Conservation (phyloP, 805 yeast species). For the Yarrowia sp. region DNA sequence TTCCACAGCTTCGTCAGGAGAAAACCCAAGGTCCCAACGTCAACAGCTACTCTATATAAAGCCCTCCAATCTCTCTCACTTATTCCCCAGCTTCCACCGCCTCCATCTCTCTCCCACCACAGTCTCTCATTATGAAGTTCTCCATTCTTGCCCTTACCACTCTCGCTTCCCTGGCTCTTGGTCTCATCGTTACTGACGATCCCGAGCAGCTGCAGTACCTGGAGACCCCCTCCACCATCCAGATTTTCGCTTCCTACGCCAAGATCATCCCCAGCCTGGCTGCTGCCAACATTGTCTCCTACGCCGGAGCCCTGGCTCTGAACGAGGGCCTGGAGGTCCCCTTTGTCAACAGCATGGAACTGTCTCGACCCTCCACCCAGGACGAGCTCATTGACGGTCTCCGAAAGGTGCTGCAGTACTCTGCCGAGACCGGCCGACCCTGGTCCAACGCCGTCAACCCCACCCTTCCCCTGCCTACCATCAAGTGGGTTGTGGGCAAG, state of each 20-base stretch:
- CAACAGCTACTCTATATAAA: slow-evolving; percentile 11
- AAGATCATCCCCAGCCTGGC: slow-evolving; percentile 14
- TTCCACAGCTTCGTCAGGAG: neutral
- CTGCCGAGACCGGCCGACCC: slow-evolving; percentile 1
- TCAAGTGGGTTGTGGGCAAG: slow-evolving; percentile 6
- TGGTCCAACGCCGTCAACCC: slow-evolving; percentile 13
- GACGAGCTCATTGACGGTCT: slow-evolving; percentile 2
- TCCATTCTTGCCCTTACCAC: neutral
- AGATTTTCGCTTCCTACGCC: slow-evolving; percentile 1
- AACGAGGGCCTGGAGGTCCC: slow-evolving; percentile 3
- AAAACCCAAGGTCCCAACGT: too few relatives aligned
- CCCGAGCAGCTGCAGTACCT: slow-evolving; percentile 4
- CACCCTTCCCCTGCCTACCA: neutral
- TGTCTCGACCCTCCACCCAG: neutral
- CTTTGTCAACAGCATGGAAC: slow-evolving; percentile 3
- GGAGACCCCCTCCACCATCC: neutral
- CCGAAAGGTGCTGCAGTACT: neutral
- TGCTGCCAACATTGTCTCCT: slow-evolving; percentile 13
- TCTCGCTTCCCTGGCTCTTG: slow-evolving; percentile 1
- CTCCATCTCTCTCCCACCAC: neutral
- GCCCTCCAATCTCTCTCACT: neutral
- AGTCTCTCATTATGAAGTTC: slow-evolving; percentile 7
- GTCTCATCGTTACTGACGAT: neutral
- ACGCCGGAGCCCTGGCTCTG: slow-evolving; percentile 6
- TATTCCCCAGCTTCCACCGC: neutral